A percentile compares a stretch with the other conserved stretches of the same genome.
Conservation (phyloP, 306 rosid genomes). For the Acacia acuminata region DNA sequence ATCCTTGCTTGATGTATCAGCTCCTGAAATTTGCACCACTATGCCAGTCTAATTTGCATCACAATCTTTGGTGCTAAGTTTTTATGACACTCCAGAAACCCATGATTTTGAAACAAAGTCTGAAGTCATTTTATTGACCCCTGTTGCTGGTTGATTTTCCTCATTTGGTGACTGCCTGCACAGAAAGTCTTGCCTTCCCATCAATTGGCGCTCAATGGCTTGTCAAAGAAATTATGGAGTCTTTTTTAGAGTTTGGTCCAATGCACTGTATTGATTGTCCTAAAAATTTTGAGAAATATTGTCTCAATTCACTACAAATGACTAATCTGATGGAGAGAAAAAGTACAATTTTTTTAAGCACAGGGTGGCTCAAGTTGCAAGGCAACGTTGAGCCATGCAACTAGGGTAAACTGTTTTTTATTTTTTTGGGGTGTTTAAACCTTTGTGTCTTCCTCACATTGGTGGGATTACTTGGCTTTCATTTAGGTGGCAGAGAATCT, state of each 20-base stretch:
- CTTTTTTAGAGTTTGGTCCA: neutral
- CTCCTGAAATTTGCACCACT: conserved; percentile 17
- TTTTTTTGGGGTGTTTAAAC: conserved; percentile 5
- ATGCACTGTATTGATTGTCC: neutral
- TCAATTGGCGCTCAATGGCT: neutral
- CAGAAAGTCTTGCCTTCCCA: neutral
- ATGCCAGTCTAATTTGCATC: neutral
- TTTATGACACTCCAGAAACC: neutral
- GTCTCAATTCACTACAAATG: neutral
- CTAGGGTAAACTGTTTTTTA: conserved; percentile 9
- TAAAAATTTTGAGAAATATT: neutral
- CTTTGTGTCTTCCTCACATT: conserved; percentile 14
- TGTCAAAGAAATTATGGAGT: conserved; percentile 4
- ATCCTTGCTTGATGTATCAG: conserved; percentile 8
- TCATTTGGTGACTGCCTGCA: neutral
- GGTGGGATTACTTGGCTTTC: conserved; percentile 31
- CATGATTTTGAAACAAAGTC: neutral
- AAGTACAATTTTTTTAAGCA: neutral
- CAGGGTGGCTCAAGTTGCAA: conserved; percentile 17
- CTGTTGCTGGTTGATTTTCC: neutral
- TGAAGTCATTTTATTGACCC: neutral
- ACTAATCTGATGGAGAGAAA: conserved; percentile 4
- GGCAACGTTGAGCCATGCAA: conserved; percentile 9
- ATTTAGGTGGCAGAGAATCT: conserved; percentile 96
- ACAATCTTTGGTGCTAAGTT: neutral